phyloP scores from a whole-genome alignment of 257 asterid species.

The Capsicum pubescens region DNA sequence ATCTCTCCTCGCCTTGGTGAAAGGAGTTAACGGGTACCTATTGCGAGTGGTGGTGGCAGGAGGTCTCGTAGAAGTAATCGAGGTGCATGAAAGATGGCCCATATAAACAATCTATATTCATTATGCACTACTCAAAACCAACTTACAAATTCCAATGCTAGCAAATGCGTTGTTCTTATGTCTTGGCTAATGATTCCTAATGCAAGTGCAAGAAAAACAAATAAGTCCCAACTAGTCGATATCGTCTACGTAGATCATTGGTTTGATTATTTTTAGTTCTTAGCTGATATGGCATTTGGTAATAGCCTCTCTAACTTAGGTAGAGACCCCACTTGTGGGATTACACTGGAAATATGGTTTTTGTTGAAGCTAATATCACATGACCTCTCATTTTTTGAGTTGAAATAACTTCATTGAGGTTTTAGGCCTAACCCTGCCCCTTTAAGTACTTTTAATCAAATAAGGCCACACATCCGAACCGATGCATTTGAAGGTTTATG shows the following conservation, averaged over 20 bases:
- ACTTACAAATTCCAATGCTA: background rate
- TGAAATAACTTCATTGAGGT: background rate
- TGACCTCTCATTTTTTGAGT: background rate
- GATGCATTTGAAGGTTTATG: background rate
- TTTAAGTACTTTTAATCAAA: background rate
- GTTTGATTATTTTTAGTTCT: background rate
- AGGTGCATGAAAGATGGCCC: too few species aligned
- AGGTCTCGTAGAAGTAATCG: too few species aligned
- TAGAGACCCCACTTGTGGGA: background rate
- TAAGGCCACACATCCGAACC: background rate
- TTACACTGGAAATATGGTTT: background rate
- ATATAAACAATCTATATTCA: background rate
- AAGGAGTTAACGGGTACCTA: too few species aligned
- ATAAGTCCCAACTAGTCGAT: background rate
- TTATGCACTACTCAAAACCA: background rate
- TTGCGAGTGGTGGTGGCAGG: too few species aligned
- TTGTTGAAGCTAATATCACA: background rate
- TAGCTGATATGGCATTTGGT: background rate
- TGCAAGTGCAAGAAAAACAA: background rate
- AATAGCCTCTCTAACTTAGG: background rate
- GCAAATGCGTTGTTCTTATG: background rate
- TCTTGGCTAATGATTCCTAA: background rate
- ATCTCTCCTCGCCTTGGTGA: too few species aligned
- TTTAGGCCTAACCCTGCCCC: background rate
- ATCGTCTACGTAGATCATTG: background rate